phyloP scores from a whole-genome alignment of 345 rosid species.

The Euphorbia peplus region DNA sequence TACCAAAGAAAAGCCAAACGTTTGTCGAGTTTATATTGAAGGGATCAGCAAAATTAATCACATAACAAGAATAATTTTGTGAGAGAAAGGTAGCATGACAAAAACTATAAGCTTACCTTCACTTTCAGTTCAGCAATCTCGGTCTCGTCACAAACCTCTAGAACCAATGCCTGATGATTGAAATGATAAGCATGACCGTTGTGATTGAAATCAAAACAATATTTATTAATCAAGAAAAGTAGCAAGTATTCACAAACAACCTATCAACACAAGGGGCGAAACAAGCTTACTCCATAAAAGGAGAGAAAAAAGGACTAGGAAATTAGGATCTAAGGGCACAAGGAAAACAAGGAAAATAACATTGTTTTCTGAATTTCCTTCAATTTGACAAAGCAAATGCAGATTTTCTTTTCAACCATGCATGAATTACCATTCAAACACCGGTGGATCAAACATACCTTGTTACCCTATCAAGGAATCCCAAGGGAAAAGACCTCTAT shows the following conservation, averaged over 20 bases:
- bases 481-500: neutral
- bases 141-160: constrained; percentile 94
- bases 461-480: neutral
- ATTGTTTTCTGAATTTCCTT: too few species aligned
- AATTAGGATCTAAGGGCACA: too few species aligned
- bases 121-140: constrained; percentile 84
- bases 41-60: neutral
- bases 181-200: constrained; percentile 12
- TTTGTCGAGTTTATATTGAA: neutral
- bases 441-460: too few species aligned
- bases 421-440: too few species aligned
- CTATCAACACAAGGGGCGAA: neutral
- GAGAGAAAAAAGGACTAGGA: neutral
- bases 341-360: too few species aligned
- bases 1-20: neutral
- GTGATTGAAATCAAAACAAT: constrained; percentile 13
- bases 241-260: neutral
- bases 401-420: too few species aligned
- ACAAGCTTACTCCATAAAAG: neutral
- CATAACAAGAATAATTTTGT: neutral
- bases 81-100: constrained; percentile 5
- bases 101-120: constrained; percentile 52
- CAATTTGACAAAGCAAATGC: too few species aligned
- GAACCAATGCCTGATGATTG: constrained; percentile 56
- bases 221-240: neutral